These are phyloP conservation scores for Leccinum obscurum DNA, from an alignment of 768 basidiomycete species.

Conservation along the genomic window DNA sequence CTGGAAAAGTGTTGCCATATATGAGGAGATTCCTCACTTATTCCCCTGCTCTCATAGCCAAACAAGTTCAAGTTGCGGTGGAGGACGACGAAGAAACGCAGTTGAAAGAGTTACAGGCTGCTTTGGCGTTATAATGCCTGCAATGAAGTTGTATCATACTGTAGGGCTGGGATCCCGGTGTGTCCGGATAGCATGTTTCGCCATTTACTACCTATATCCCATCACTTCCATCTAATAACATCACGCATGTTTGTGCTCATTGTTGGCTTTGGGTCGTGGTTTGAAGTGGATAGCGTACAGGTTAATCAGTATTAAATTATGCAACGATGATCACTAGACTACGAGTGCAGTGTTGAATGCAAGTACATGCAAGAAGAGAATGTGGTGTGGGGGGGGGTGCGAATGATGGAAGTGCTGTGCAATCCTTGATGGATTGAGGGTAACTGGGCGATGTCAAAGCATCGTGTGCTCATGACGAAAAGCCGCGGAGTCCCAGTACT, in stretches of 20 bases:
- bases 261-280: conserved; percentile 23
- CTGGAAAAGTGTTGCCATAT: background rate
- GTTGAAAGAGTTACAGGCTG: conserved; percentile 85
- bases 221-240: conserved; percentile 30
- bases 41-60: conserved; percentile 15
- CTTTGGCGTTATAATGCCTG: conserved; percentile 69
- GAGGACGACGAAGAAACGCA: conserved; percentile 94
- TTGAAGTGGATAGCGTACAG: conserved; percentile 34
- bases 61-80: conserved; percentile 43
- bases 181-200: conserved; percentile 21
- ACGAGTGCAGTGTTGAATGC: conserved; percentile 27
- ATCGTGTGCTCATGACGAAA: conserved; percentile 36
- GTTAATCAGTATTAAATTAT: conserved; percentile 42
- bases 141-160: conserved; percentile 12
- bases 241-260: conserved; percentile 21
- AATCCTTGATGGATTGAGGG: conserved; percentile 14
- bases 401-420: conserved; percentile 24
- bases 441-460: conserved; percentile 4
- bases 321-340: conserved; percentile 31
- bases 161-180: conserved; percentile 3
- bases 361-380: conserved; percentile 29
- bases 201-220: conserved; percentile 38
- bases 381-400: conserved; percentile 23
- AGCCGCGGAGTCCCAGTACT: conserved; percentile 75
- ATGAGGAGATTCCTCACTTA: conserved; percentile 6